These are phyloP conservation scores for Scedosporium boydii DNA, from an alignment of 2,329 filamentous ascomycete genomes.

Conservation along the genomic window DNA sequence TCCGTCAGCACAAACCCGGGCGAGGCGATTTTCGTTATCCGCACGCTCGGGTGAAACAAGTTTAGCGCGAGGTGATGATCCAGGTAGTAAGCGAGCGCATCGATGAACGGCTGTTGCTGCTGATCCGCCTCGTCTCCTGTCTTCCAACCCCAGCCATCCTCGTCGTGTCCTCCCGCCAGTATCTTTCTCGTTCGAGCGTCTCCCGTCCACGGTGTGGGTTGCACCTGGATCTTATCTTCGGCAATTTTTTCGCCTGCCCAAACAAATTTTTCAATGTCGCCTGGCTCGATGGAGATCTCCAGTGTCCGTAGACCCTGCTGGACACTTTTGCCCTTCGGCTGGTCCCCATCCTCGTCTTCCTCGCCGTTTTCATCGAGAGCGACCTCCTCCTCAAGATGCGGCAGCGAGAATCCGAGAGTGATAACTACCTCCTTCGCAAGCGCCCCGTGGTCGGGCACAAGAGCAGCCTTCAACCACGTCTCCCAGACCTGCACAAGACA, in stretches of 20 bases:
- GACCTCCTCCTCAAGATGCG: conserved; percentile 12
- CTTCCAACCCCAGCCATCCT: conserved; percentile 46
- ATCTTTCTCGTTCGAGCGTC: conserved; percentile 30
- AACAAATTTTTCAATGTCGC: conserved; percentile 37
- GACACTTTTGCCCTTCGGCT: conserved; percentile 2
- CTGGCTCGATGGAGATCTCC: conserved; percentile 40
- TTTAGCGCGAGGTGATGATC: conserved; percentile 44
- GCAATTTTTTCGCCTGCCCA: conserved; percentile 25
- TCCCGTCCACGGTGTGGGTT: conserved; percentile 17
- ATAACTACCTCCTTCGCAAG: conserved; percentile 37
- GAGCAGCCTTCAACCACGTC: conserved; percentile 33
- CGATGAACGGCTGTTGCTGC: conserved; percentile 37
- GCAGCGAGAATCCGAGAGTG: conserved; percentile 40
- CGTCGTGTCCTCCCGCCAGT: conserved; percentile 34
- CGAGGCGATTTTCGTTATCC: conserved; percentile 43
- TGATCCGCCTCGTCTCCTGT: conserved; percentile 39
- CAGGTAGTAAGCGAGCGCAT: conserved; percentile 40
- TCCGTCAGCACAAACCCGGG: conserved; percentile 46
- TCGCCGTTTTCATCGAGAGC: conserved; percentile 11
- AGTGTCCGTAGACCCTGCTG: conserved; percentile 29
- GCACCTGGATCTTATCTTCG: conserved; percentile 5
- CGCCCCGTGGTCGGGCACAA: conserved; percentile 20
- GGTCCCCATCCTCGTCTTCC: conserved; percentile 10
- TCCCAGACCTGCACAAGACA: conserved; percentile 42
- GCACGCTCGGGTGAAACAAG: conserved; percentile 45